Evolutionary conservation across 2,329 filamentous ascomycete genomes (phyloP).

Genomic region (Talaromyces sp.): DNA sequence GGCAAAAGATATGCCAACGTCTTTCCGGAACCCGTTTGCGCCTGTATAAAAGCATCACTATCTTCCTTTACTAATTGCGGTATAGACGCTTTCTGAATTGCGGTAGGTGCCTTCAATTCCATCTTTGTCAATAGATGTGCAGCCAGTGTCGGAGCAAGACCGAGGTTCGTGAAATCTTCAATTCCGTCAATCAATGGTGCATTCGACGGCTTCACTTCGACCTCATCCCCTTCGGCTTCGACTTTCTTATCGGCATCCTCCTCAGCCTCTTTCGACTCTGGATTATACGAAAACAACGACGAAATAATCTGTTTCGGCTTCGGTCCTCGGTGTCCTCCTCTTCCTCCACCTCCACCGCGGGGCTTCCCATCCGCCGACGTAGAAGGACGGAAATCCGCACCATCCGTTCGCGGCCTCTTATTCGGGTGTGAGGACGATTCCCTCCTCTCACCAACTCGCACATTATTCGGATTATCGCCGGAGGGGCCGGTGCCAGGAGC

Average conservation of each 20-base stretch:
- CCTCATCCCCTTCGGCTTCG: slow-evolving; percentile 35
- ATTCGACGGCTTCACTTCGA: slow-evolving; percentile 70
- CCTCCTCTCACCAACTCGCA: slow-evolving; percentile 25
- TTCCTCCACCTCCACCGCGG: slow-evolving; percentile 6
- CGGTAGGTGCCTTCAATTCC: slow-evolving; percentile 83
- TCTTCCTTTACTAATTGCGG: slow-evolving; percentile 75
- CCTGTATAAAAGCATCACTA: slow-evolving; percentile 91
- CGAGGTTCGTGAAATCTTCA: slow-evolving; percentile 80
- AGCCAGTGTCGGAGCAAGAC: slow-evolving; percentile 75
- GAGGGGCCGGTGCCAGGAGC: slow-evolving; percentile 16
- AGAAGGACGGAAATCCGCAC: slow-evolving; percentile 33
- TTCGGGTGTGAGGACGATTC: slow-evolving; percentile 23
- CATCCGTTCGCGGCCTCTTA: slow-evolving; percentile 43
- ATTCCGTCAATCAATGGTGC: slow-evolving; percentile 81
- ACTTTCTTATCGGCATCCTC: slow-evolving; percentile 38
- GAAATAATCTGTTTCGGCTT: slow-evolving; percentile 68
- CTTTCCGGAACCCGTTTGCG: slow-evolving; percentile 95
- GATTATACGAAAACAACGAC: slow-evolving; percentile 89
- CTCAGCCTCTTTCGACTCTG: slow-evolving; percentile 61
- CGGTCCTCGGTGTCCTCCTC: slow-evolving; percentile 13
- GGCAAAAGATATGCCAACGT: slow-evolving; percentile 93
- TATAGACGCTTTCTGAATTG: slow-evolving; percentile 88
- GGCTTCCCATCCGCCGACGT: slow-evolving; percentile 17
- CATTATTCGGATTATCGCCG: slow-evolving; percentile 34
- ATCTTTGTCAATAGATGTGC: slow-evolving; percentile 82